Evolutionary conservation across 2,329 filamentous ascomycete genomes (phyloP).

Genomic region (Nigrospora osmanthi): DNA sequence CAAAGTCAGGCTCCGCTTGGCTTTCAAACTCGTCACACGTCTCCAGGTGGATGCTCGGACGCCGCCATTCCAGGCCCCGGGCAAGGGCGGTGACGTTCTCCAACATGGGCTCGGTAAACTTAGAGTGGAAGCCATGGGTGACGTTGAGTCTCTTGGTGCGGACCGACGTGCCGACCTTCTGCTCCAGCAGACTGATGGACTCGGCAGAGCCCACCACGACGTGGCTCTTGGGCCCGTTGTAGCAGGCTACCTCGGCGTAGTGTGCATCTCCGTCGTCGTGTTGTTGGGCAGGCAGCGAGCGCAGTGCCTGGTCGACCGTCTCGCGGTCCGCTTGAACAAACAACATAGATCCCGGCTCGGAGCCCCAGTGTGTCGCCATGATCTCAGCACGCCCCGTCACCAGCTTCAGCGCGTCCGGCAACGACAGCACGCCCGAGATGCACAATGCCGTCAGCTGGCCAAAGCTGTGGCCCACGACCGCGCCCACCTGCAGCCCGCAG

Average conservation of each 20-base stretch:
- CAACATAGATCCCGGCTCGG: constrained; percentile 2
- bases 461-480: constrained; percentile 30
- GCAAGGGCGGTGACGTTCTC: constrained; percentile 1
- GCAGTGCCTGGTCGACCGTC: not conserved
- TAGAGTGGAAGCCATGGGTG: constrained; percentile 9
- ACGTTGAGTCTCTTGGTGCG: constrained; percentile 7
- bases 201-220: constrained; percentile 6
- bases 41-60: constrained; percentile 6
- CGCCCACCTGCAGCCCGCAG: constrained; percentile 16
- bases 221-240: constrained; percentile 8
- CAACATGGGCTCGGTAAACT: constrained; percentile 5
- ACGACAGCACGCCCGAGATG: not conserved
- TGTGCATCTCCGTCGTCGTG: no score
- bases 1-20: not conserved
- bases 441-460: constrained; percentile 27
- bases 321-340: not conserved
- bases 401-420: constrained; percentile 1
- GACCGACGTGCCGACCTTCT: not conserved
- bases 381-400: not conserved
- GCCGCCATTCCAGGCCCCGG: not conserved
- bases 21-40: not conserved
- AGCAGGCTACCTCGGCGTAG: constrained; percentile 8
- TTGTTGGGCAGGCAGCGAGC: no score
- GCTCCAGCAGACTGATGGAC: constrained; percentile 5
- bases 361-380: constrained; percentile 2